phyloP scores from a whole-genome alignment of 1,139 yeast genomes.

The Sugiyamaella japonica region DNA sequence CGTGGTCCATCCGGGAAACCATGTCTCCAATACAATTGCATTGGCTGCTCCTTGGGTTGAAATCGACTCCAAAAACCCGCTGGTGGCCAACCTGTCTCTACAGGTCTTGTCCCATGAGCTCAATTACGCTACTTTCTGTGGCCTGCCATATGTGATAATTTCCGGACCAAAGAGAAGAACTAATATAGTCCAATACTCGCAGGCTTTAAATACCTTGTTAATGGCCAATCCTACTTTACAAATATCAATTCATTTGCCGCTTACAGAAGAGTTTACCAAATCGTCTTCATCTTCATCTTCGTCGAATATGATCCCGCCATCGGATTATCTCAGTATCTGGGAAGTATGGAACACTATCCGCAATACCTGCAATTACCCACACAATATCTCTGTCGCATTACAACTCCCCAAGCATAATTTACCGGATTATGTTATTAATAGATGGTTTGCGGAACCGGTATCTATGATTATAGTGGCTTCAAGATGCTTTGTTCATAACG shows the following conservation, averaged over 20 bases:
- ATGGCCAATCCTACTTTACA: constrained; percentile 36
- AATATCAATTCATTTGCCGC: constrained; percentile 43
- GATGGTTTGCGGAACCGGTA: constrained; percentile 70
- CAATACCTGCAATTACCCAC: constrained; percentile 52
- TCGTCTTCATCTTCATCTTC: background rate
- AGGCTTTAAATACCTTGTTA: constrained; percentile 41
- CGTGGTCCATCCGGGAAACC: constrained; percentile 41
- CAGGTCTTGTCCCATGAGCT: constrained; percentile 59
- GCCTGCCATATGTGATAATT: constrained; percentile 51
- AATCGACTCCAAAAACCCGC: constrained; percentile 51
- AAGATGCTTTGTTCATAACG: constrained; percentile 55
- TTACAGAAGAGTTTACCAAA: constrained; percentile 46
- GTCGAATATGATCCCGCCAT: constrained; percentile 42
- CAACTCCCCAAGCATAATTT: constrained; percentile 54
- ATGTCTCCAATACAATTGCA: constrained; percentile 49
- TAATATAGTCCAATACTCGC: constrained; percentile 52
- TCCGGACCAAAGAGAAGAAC: constrained; percentile 63
- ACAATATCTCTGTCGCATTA: constrained; percentile 54
- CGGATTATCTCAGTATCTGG: constrained; percentile 62
- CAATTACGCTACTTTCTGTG: constrained; percentile 58
- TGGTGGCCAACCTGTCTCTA: constrained; percentile 51
- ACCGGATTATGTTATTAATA: constrained; percentile 49
- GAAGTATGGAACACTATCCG: constrained; percentile 68
- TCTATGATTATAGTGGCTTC: constrained; percentile 55
- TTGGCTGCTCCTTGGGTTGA: constrained; percentile 65